Conservation (phyloP, 2,329 filamentous ascomycete genomes). For the Chaetomium sp. region DNA sequence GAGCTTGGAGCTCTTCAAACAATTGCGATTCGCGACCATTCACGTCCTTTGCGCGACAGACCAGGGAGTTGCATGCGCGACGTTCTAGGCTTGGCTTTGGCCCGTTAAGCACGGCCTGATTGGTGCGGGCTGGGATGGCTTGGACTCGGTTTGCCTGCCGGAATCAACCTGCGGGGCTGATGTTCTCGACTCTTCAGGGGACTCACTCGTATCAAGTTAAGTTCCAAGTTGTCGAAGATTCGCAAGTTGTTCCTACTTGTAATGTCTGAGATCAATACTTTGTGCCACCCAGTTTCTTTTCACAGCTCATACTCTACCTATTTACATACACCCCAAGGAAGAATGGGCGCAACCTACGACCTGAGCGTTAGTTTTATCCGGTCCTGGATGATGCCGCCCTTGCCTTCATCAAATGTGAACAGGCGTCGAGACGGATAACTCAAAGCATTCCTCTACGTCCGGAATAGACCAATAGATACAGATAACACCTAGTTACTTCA, state of each 20-base stretch:
- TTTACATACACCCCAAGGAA: no score
- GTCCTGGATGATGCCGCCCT: background rate
- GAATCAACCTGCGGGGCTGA: background rate
- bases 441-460: background rate
- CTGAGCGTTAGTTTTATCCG: background rate
- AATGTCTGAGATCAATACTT: no score
- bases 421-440: background rate
- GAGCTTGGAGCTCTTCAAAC: conserved; percentile 1
- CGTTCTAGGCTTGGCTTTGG: background rate
- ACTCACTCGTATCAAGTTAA: background rate
- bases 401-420: background rate
- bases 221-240: background rate
- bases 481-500: conserved; percentile 9
- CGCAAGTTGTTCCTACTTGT: background rate
- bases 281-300: no score
- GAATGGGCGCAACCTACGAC: background rate
- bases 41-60: conserved; percentile 1
- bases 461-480: conserved; percentile 26
- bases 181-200: background rate
- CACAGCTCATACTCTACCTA: no score
- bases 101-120: background rate
- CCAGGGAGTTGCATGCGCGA: conserved; percentile 1
- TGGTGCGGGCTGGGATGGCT: background rate
- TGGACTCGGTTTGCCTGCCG: conserved; percentile 6
- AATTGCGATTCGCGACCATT: conserved; percentile 19